Evolutionary conservation across 2,329 filamentous ascomycete genomes (phyloP).

Genomic region (Cylindrodendrum hubeiense): DNA sequence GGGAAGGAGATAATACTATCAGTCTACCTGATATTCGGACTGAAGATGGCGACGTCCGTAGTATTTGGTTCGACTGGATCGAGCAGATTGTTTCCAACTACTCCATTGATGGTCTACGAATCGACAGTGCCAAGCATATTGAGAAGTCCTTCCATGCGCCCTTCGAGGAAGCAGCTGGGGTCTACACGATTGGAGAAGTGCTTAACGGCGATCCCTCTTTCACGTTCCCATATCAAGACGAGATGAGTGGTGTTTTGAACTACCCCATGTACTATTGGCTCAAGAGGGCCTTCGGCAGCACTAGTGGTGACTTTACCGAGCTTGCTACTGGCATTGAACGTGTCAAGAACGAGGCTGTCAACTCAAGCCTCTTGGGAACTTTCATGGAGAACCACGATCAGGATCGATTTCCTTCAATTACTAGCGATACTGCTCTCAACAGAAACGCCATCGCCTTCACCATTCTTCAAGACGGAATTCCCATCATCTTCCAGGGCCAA

Average conservation of each 20-base stretch:
- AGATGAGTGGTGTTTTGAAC: constrained; percentile 71
- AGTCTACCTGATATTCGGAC: constrained; percentile 73
- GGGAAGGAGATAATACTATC: constrained; percentile 34
- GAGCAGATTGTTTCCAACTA: constrained; percentile 68
- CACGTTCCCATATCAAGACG: constrained; percentile 63
- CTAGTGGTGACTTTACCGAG: constrained; percentile 25
- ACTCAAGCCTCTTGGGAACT: constrained; percentile 29
- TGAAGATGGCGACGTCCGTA: constrained; percentile 59
- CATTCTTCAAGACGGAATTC: constrained; percentile 30
- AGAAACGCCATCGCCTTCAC: constrained; percentile 31
- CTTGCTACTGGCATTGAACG: constrained; percentile 19
- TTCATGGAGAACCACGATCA: constrained; percentile 37
- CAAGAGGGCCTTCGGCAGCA: constrained; percentile 23
- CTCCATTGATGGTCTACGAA: constrained; percentile 70
- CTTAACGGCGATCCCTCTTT: constrained; percentile 65
- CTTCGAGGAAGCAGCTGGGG: constrained; percentile 66
- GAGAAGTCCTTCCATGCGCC: constrained; percentile 68
- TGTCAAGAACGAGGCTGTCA: constrained; percentile 27
- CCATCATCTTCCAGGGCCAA: constrained; percentile 29
- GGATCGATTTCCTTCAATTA: constrained; percentile 25
- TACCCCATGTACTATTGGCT: constrained; percentile 62
- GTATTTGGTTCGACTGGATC: constrained; percentile 71
- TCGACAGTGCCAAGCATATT: constrained; percentile 74
- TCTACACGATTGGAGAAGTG: constrained; percentile 73
- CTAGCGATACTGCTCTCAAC: constrained; percentile 28